phyloP scores from a whole-genome alignment of 164 flowering plant species.

The Nymphaea thermarum region DNA sequence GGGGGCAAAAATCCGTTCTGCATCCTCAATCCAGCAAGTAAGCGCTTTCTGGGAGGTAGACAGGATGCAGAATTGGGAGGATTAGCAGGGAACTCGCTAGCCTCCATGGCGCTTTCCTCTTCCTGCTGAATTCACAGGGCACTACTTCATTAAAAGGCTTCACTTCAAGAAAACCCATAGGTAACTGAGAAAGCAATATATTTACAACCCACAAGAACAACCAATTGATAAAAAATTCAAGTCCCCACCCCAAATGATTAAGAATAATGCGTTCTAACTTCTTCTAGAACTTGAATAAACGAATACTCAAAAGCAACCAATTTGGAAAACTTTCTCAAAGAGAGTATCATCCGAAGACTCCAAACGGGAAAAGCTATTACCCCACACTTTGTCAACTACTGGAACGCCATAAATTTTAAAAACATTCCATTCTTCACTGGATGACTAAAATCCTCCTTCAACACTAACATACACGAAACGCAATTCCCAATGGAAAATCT shows the following conservation, averaged over 20 bases:
- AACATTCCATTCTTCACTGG: not conserved
- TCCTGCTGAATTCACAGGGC: not conserved
- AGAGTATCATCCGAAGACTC: not conserved
- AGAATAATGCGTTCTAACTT: not conserved
- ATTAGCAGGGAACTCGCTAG: constrained; percentile 36
- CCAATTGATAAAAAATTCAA: no score
- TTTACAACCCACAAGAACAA: not conserved
- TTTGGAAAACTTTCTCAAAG: not conserved
- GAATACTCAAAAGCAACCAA: not conserved
- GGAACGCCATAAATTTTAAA: no score
- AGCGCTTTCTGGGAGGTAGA: constrained; percentile 85
- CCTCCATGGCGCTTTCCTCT: constrained; percentile 17
- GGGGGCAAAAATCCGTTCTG: constrained; percentile 30
- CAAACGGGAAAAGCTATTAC: not conserved
- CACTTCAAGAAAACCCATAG: no score
- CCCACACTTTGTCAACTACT: not conserved
- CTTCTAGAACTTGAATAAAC: not conserved
- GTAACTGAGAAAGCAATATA: not conserved
- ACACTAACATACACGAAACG: not conserved
- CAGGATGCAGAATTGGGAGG: constrained; percentile 60
- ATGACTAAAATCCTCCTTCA: not conserved
- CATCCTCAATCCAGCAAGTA: constrained; percentile 77
- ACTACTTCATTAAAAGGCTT: not conserved
- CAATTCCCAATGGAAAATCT: not conserved
- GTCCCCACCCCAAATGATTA: not conserved